These are phyloP conservation scores for Linderina pennispora DNA, from an alignment of 192 early-diverging fungal genomes.

Conservation along the genomic window DNA sequence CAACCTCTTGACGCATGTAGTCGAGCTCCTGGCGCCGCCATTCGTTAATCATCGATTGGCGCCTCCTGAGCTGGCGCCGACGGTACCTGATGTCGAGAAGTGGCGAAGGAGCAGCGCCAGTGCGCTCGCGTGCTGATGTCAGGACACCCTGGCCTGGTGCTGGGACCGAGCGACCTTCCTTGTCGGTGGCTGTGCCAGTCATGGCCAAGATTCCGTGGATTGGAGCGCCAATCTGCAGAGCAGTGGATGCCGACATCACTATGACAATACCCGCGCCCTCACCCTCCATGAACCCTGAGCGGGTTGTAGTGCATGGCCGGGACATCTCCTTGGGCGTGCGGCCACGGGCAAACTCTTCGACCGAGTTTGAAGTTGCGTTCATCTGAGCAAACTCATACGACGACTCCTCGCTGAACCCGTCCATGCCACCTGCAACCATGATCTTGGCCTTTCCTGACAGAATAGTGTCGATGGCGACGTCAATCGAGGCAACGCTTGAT, in stretches of 20 bases:
- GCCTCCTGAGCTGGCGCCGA: constrained; percentile 58
- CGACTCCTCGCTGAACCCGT: constrained; percentile 91
- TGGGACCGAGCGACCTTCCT: constrained; percentile 88
- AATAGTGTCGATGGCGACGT: constrained; percentile 88
- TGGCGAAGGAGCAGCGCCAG: constrained; percentile 46
- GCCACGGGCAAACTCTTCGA: constrained; percentile 75
- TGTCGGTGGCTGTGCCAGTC: constrained; percentile 89
- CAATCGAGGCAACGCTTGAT: constrained; percentile 84
- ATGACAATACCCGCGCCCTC: constrained; percentile 89
- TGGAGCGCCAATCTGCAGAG: constrained; percentile 87
- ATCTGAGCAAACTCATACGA: constrained; percentile 97
- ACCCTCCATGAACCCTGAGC: constrained; percentile 93
- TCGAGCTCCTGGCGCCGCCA: constrained; percentile 12
- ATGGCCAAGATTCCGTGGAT: constrained; percentile 86
- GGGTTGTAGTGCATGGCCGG: constrained; percentile 79
- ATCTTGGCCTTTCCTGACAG: constrained; percentile 87
- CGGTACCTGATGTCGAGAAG: constrained; percentile 81
- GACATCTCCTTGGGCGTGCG: constrained; percentile 86
- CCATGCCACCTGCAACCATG: constrained; percentile 88
- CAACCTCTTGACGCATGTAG: too few relatives aligned
- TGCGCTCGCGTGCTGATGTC: constrained; percentile 73
- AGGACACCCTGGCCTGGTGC: constrained; percentile 93
- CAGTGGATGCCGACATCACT: constrained; percentile 82
- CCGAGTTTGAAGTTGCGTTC: constrained; percentile 88
- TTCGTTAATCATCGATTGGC: constrained; percentile 3